Percentiles rank a stretch among this genome's conserved stretches.
These are phyloP conservation scores for Coemansia sp. DNA, from an alignment of 192 early-diverging fungal genomes.

Conservation along the genomic window DNA sequence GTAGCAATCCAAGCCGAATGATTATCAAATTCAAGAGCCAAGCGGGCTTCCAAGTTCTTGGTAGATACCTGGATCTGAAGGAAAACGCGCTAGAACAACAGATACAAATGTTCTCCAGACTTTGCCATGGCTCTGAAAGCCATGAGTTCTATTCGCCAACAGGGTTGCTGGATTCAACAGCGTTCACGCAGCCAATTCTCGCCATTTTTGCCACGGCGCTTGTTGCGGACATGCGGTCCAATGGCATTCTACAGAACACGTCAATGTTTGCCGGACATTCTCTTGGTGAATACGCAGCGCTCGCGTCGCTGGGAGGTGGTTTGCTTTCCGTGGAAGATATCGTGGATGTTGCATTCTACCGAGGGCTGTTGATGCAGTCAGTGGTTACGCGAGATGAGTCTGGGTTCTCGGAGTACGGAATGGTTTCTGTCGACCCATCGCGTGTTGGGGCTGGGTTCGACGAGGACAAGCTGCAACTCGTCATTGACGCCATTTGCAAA, in stretches of 20 bases:
- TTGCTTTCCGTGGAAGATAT: not conserved
- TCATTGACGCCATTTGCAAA: conserved; percentile 51
- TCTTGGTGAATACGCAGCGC: conserved; percentile 20
- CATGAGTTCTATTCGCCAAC: conserved; percentile 3
- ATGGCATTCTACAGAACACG: conserved; percentile 73
- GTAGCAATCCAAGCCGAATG: conserved; percentile 66
- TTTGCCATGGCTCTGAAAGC: not conserved
- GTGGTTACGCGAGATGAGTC: conserved; percentile 75
- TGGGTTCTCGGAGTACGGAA: conserved; percentile 87
- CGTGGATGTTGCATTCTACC: conserved; percentile 9
- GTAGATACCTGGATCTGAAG: conserved; percentile 77
- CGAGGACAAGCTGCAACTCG: conserved; percentile 62
- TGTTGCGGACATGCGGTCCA: conserved; percentile 46
- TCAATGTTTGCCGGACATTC: conserved; percentile 89
- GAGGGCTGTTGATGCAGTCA: conserved; percentile 85
- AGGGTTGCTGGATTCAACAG: conserved; percentile 10
- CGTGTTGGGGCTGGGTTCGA: conserved; percentile 57
- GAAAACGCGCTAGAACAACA: not conserved
- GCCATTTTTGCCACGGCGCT: conserved; percentile 50
- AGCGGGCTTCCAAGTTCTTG: conserved; percentile 75
- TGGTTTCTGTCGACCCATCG: conserved; percentile 89
- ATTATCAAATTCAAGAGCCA: conserved; percentile 72
- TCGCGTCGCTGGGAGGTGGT: conserved; percentile 28
- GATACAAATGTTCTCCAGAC: conserved; percentile 1
- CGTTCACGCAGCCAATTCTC: conserved; percentile 62